phyloP scores from a whole-genome alignment of 2,329 filamentous ascomycete species.

The Amesomyces nigricolor region DNA sequence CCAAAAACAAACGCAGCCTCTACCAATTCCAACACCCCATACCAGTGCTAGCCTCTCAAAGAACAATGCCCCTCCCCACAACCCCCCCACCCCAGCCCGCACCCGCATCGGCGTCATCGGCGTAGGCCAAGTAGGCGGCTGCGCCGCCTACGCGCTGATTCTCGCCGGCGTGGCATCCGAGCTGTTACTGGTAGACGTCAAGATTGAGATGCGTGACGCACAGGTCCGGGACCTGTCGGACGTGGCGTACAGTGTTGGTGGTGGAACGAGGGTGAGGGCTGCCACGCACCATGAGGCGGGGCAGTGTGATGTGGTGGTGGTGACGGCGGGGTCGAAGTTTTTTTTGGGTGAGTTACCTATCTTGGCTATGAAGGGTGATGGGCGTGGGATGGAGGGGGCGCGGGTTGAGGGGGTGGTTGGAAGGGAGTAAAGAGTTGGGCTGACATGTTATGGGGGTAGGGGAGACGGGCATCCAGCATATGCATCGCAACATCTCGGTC shows the following conservation, averaged over 20 bases:
- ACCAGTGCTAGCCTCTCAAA: background rate
- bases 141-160: slow-evolving; percentile 47
- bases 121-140: slow-evolving; percentile 46
- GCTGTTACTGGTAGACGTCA: slow-evolving; percentile 49
- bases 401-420: too few relatives aligned
- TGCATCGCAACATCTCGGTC: slow-evolving; percentile 44
- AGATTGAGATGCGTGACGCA: slow-evolving; percentile 40
- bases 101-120: slow-evolving; percentile 44
- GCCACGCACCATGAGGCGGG: slow-evolving; percentile 43
- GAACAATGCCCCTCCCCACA: background rate
- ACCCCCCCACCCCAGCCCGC: background rate
- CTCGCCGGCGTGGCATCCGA: slow-evolving; percentile 45
- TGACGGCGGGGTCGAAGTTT: slow-evolving; percentile 50
- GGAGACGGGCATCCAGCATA: slow-evolving; percentile 16
- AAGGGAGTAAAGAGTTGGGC: too few relatives aligned
- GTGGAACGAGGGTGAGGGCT: slow-evolving; percentile 38
- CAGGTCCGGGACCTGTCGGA: slow-evolving; percentile 50
- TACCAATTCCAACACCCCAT: too few relatives aligned
- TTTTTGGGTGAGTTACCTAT: slow-evolving; percentile 3
- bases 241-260: slow-evolving; percentile 41
- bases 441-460: background rate
- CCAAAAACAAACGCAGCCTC: too few relatives aligned
- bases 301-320: slow-evolving; percentile 49
- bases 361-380: too few relatives aligned
- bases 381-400: too few relatives aligned